Evolutionary conservation across 2,329 filamentous ascomycete species (phyloP).

Genomic region (Colletotrichum spaethianum): DNA sequence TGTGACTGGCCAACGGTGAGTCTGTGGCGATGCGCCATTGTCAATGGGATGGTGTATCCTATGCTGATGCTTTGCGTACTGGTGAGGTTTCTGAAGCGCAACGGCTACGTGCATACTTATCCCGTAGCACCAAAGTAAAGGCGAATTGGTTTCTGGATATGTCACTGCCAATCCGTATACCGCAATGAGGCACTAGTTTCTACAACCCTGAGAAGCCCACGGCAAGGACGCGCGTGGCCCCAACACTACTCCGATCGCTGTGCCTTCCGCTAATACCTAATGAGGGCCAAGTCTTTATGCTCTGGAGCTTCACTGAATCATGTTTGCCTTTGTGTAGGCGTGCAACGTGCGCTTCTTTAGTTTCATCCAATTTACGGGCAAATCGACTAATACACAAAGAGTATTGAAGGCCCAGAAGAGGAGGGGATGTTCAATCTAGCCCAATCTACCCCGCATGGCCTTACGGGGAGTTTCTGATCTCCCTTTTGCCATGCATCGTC

Average conservation of each 20-base stretch:
- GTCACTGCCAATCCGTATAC: not conserved
- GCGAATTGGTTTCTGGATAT: not conserved
- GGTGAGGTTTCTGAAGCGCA: not conserved
- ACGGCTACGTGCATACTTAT: slow-evolving; percentile 32
- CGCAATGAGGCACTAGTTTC: not conserved
- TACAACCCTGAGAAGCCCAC: not conserved
- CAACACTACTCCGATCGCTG: not conserved
- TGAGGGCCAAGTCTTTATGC: not conserved
- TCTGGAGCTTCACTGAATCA: slow-evolving; percentile 19
- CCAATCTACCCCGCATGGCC: not conserved
- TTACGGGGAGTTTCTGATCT: not conserved
- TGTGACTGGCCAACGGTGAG: not conserved
- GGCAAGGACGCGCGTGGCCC: not conserved
- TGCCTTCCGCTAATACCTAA: not conserved
- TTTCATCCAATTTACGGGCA: slow-evolving; percentile 17
- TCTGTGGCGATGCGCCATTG: not conserved
- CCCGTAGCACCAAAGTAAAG: slow-evolving; percentile 9
- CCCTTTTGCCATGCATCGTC: not conserved
- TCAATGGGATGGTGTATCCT: slow-evolving; percentile 6
- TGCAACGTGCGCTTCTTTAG: not conserved
- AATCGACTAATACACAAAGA: not conserved
- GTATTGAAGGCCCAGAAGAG: not conserved
- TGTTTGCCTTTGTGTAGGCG: slow-evolving; percentile 27
- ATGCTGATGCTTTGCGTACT: too few relatives aligned
- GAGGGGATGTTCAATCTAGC: not conserved